A percentile compares a stretch with the other conserved stretches of the same genome.
Evolutionary conservation across 1,139 yeast species (phyloP).

Genomic region (Zygosaccharomyces sapae): DNA sequence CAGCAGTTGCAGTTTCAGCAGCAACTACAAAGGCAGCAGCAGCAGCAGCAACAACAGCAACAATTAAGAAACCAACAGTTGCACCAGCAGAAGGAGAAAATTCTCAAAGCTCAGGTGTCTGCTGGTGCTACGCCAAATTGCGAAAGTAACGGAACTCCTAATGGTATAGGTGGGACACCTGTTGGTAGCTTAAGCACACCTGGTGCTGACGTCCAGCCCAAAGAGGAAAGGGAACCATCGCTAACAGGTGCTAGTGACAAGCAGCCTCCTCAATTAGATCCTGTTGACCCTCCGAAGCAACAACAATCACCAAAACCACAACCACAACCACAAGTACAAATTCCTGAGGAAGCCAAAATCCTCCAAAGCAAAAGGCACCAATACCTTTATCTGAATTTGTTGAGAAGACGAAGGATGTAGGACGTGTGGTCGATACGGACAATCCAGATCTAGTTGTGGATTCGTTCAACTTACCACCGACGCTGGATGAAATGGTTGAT

Average conservation of each 20-base stretch:
- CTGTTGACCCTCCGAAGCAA: neutral
- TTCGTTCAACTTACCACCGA: conserved; percentile 53
- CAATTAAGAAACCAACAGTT: conserved; percentile 11
- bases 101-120: conserved; percentile 1
- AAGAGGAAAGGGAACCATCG: neutral
- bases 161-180: neutral
- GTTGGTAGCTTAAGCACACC: neutral
- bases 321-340: conserved; percentile 14
- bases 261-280: neutral
- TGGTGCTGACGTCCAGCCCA: neutral
- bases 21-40: too few relatives aligned
- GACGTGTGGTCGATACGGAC: conserved; percentile 48
- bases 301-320: conserved; percentile 9
- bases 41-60: conserved; percentile 7
- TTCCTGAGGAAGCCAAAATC: conserved; percentile 9
- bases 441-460: conserved; percentile 70
- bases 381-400: conserved; percentile 40
- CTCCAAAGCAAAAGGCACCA: conserved; percentile 32
- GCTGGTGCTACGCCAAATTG: conserved; percentile 1
- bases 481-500: conserved; percentile 45
- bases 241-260: neutral
- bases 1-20: conserved; percentile 17
- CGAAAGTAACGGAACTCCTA: neutral
- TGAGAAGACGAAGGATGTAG: conserved; percentile 40
- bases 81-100: conserved; percentile 16